Evolutionary conservation across 192 early-diverging fungal genomes (phyloP), one percentile per base, ranked within the genome.

Genomic region (Coemansia sp.): DNA sequence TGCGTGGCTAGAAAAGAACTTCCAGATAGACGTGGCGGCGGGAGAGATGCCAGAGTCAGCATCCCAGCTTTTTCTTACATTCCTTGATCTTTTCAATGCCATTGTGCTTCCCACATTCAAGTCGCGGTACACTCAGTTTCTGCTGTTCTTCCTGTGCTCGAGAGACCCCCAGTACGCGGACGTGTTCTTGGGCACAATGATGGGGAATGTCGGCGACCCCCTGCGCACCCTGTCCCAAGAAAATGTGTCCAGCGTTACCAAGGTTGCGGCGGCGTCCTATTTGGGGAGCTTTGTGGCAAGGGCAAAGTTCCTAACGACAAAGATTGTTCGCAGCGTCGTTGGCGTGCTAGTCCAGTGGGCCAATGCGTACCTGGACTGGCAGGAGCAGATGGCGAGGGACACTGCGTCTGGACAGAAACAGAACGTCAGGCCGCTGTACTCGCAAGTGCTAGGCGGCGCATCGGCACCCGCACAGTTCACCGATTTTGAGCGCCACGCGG

Each of bases 51-150:
- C 71, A 34, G 65, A 81, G 34, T 40, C 69, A 0, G 69, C 79
- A 34, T 68, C 75, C 23, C 85, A 89, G 29, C 71, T 94, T 15
- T 94, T 90, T 61, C 59, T 85, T 19, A 73, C 79, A 13, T 71
- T 96, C 40, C 67, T 97, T 15, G 85, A 87, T 22, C 84, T 94
- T 32, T 99, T 97, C 72, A 89, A 91, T 59, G 76, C 85, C 20
- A 84, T 86, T 2, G 84, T 96, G 23, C 70, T 97, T 20, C 88
- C 90, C 3, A 99, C 95, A 0, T 90, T 95, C 70, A 90, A 90
- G 63, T 91, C 92, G 45, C 88, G 93, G 35, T 93, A 94, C 76
- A 91, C 90, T 9, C 96, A 99, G 74, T 99, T 97, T 61, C 64
- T 96, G 23, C 71, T 94, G 25, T 99, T 97, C 66, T 94, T 93